Conservation (phyloP, 768 basidiomycete species). For the Chiua virens region DNA sequence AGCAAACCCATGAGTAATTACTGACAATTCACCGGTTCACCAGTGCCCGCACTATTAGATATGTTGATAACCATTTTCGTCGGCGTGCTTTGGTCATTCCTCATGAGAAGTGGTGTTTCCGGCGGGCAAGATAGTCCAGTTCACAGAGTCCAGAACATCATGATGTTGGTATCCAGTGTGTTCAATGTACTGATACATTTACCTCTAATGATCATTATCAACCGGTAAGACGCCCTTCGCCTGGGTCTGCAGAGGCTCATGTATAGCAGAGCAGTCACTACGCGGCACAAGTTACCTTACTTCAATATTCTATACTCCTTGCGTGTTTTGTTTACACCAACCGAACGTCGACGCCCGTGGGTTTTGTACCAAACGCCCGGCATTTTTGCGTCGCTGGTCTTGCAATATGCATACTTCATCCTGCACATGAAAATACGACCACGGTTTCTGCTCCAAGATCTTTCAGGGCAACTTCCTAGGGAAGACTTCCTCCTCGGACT, state of each 20-base stretch:
- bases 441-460: conserved; percentile 54
- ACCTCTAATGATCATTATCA: conserved; percentile 66
- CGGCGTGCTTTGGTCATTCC: conserved; percentile 37
- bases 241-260: neutral
- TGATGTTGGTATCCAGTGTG: no score
- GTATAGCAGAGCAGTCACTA: conserved; percentile 63
- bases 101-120: conserved; percentile 46
- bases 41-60: conserved; percentile 42
- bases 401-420: conserved; percentile 38
- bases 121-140: no score
- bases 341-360: conserved; percentile 74
- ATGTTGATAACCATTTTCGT: conserved; percentile 38
- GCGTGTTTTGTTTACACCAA: conserved; percentile 69
- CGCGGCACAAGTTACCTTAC: conserved; percentile 68
- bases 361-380: conserved; percentile 74
- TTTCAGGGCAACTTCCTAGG: conserved; percentile 28
- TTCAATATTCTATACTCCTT: conserved; percentile 48
- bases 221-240: conserved; percentile 47
- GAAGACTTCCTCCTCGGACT: conserved; percentile 33
- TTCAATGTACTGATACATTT: conserved; percentile 28
- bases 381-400: conserved; percentile 39
- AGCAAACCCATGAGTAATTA: conserved; percentile 35
- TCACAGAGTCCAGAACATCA: no score
- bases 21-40: conserved; percentile 39
- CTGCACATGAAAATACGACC: conserved; percentile 39